phyloP scores from a whole-genome alignment of 106 monocot species.

The Phalaenopsis aphrodite region DNA sequence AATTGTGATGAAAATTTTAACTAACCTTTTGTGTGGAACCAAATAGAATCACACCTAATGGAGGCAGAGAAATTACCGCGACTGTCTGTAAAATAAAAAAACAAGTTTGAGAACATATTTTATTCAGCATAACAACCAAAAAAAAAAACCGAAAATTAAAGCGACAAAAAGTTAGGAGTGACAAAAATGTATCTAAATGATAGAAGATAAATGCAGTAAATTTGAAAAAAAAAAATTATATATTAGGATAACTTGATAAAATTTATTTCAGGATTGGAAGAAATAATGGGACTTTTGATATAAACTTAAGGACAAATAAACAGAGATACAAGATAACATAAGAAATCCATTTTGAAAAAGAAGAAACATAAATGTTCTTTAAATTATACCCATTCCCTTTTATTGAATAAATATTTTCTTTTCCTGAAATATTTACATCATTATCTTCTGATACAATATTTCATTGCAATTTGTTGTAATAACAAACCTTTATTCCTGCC shows the following conservation, averaged over 20 bases:
- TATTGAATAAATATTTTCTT: background rate
- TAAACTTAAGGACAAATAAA: background rate
- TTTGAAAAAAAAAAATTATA: background rate
- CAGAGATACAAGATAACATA: background rate
- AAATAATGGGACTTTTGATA: background rate
- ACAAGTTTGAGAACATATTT: background rate
- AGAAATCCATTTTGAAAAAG: background rate
- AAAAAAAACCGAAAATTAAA: background rate
- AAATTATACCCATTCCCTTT: background rate
- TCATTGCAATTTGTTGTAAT: background rate
- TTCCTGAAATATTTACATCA: background rate
- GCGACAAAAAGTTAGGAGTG: background rate
- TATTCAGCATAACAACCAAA: background rate
- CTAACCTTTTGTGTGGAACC: slow-evolving; percentile 11
- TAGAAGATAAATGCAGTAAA: background rate
- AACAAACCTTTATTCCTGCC: slow-evolving; percentile 27
- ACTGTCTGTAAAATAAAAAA: slow-evolving; percentile 15
- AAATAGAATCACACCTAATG: slow-evolving; percentile 20
- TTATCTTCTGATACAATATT: background rate
- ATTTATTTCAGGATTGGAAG: too few relatives aligned
- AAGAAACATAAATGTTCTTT: background rate
- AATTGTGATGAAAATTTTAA: background rate
- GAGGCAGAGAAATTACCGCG: slow-evolving; percentile 17
- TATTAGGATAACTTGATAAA: background rate
- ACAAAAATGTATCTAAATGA: background rate